Evolutionary conservation across 371 early-diverging fungal genomes (phyloP).

Genomic region (Dinochytrium kinnereticum): DNA sequence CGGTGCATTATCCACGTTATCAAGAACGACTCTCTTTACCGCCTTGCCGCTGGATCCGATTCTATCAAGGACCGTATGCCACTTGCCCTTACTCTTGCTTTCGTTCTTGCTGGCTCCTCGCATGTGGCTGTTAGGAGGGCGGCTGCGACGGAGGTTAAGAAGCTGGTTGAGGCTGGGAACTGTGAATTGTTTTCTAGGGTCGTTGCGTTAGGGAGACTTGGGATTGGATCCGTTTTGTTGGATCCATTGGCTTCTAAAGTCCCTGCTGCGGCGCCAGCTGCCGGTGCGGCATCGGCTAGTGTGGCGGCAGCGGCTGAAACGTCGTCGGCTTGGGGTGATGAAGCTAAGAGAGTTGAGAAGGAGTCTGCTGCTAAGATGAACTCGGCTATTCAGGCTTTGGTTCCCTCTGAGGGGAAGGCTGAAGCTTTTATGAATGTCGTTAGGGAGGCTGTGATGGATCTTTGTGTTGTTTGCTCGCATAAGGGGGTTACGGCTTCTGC

Average conservation of each 20-base stretch:
- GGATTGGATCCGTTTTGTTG: constrained; percentile 22
- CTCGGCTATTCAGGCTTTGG: constrained; percentile 63
- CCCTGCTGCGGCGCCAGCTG: constrained; percentile 12
- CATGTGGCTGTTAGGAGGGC: constrained; percentile 24
- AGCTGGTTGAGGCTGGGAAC: constrained; percentile 49
- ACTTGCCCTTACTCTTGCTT: constrained; percentile 44
- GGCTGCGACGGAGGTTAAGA: constrained; percentile 43
- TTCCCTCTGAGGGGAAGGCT: constrained; percentile 48
- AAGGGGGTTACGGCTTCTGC: constrained; percentile 61
- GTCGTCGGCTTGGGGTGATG: constrained; percentile 53
- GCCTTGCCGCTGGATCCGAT: constrained; percentile 63
- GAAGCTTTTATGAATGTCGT: constrained; percentile 10
- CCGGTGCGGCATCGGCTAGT: no score
- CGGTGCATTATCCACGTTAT: constrained; percentile 30
- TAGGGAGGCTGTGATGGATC: constrained; percentile 62
- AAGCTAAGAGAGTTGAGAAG: constrained; percentile 55
- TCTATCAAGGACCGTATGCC: constrained; percentile 37
- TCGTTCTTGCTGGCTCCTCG: constrained; percentile 37
- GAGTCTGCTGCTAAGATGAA: constrained; percentile 62
- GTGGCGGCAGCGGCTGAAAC: no score
- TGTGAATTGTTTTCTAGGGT: not conserved
- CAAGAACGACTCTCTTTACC: constrained; percentile 56
- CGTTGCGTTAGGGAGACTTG: constrained; percentile 22
- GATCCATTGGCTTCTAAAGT: not conserved
- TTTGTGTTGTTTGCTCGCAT: constrained; percentile 76